Base-by-base conservation (phyloP, 1,139 yeast species). In the Yamadazyma pseudoaaseri region DNA sequence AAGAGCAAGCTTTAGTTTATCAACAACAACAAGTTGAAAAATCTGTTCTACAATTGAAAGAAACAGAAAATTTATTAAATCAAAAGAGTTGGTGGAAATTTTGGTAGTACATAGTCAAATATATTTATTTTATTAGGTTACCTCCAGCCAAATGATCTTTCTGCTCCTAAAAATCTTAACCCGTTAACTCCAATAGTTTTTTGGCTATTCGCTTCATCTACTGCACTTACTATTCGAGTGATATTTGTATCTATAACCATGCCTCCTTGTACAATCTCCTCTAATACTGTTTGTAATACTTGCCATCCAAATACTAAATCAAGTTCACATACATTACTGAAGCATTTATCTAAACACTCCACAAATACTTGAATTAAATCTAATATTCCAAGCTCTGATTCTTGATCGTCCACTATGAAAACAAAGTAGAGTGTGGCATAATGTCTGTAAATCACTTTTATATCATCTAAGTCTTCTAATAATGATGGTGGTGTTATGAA, bases 301-400 rank as follows among this genome's bases (percentile, higher is more conserved):
- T 92, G 97, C 97, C 97, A 92, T 16, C 97, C 97, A 59, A 89
- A 90, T 16, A 94, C 97, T 47, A 92, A 69, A 58, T 92, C 98
- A 45, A 92, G 70, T 56, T 92, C 99, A 58, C 97, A 90, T 5
- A 92, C 99, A 50, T 90, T 90, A 44, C 81, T 81, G 60, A 92
- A 92, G 58, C 98, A 92, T 42, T 84, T 78, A 56, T 92, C 97
- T 42, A 92, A 70, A 36, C 95, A 85, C 57, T 92, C 97, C 5
- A 92, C 99, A 68, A 92, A 92, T 31, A 94, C 97, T 54, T 94
- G 98, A 40, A 94, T 92, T 53, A 92, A 66, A 56, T 92, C 99
- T 30, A 92, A 62, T 31, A 92, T 90, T 3, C 97, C 98, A 37
- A 92, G 70, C 58, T 92, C 98, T 17, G 92, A 81, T 56, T 92